Evolutionary conservation across 257 asterid genomes (phyloP).

Genomic region (Jasminum sambac): DNA sequence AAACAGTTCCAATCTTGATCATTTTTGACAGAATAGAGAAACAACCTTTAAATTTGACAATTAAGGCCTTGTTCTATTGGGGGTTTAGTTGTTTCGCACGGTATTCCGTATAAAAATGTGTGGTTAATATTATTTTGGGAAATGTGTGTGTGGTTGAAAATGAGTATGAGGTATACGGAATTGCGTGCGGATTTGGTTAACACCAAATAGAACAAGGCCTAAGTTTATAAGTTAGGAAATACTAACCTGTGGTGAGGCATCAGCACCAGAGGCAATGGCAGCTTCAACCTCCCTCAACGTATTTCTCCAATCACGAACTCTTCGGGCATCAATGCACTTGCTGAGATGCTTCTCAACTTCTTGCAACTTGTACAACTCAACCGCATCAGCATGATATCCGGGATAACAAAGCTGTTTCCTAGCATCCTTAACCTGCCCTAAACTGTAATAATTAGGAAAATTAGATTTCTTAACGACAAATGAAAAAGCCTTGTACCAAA

Average conservation of each 20-base stretch:
- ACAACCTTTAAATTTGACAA: too few relatives aligned
- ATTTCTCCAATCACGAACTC: slow-evolving; percentile 72
- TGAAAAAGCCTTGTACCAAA: neutral
- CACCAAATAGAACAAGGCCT: too few relatives aligned
- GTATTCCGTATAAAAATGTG: too few relatives aligned
- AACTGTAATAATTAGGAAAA: slow-evolving; percentile 46
- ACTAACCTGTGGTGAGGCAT: slow-evolving; percentile 71
- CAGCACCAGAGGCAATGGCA: slow-evolving; percentile 81
- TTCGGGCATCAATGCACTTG: slow-evolving; percentile 66
- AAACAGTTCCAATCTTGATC: neutral
- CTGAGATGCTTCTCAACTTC: slow-evolving; percentile 60
- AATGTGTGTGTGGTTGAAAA: too few relatives aligned
- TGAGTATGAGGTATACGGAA: too few relatives aligned
- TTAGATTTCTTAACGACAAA: slow-evolving; percentile 31
- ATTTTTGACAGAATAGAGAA: too few relatives aligned
- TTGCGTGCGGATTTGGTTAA: too few relatives aligned
- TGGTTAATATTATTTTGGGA: too few relatives aligned
- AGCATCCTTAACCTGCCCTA: slow-evolving; percentile 73
- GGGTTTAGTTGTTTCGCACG: too few relatives aligned
- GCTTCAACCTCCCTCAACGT: slow-evolving; percentile 69
- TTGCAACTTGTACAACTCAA: slow-evolving; percentile 62
- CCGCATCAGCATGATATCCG: slow-evolving; percentile 53
- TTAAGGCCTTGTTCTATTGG: too few relatives aligned
- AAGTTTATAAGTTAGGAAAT: neutral
- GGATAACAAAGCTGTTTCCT: slow-evolving; percentile 55